Evolutionary conservation across 2,329 filamentous ascomycete species (phyloP), one percentile per base, ranked within the genome.

Genomic region (Colletotrichum tropicicola): DNA sequence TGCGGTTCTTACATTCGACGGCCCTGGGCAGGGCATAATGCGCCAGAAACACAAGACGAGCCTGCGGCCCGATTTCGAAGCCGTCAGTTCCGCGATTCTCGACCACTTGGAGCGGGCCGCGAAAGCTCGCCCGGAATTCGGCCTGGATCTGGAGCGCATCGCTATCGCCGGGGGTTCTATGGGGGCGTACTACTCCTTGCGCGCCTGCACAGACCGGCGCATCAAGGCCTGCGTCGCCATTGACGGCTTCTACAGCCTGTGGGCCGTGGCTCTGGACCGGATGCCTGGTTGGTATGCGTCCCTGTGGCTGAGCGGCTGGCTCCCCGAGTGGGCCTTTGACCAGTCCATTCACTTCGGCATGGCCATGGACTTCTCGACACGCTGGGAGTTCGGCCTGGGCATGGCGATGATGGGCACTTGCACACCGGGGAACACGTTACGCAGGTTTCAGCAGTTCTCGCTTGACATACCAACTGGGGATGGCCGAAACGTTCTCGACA

Each of bases 1-100:
- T 59, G 81, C 80, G 0, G 74, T 79, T 1, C 57, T 84, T 6
- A 81, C 73, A 0, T 82, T 82, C 32, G 81, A 85, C 2, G 81
- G 81, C 0, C 82, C 82, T 0, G 82, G 81, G 0, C 82, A 84
- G 61, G 81, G 82, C 0, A 69, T 81, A 12, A 65, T 73, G 3
- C 70, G 81, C 0, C 70, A 71, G 3, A 66, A 68, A 0, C 59
- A 76, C 23, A 68, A 70, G 32, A 30, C 76, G 4, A 53, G 43
- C 3, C 70, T 81, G 63, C 72, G 78, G 0, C 75, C 76, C 0
- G 79, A 82, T 66, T 81, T 74, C 70, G 80, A 82, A 49, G 54
- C 66, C 0, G 78, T 82, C 3, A 68, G 68, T 2, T 48, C 58
- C 7, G 39, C 57, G 3, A 77, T 81, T 4, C 43, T 82, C 2